A percentile compares a stretch with the other conserved stretches of the same genome.
Conservation (phyloP, 805 yeast genomes). For the Lachancea quebecensis region DNA sequence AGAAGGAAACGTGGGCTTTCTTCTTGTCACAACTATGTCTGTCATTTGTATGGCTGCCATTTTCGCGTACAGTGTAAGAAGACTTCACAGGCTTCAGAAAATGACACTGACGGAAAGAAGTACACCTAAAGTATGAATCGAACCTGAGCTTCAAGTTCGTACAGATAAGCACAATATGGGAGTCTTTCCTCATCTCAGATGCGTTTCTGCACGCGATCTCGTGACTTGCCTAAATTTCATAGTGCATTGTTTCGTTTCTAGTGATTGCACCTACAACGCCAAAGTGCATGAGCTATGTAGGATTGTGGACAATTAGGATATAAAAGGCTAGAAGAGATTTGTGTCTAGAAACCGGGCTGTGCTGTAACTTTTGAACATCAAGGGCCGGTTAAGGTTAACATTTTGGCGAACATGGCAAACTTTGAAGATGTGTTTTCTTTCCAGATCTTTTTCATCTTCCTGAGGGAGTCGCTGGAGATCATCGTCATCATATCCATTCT, state of each 20-base stretch:
- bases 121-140: background rate
- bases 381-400: background rate
- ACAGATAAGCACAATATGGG: too few species aligned
- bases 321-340: too few species aligned
- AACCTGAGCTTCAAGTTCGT: background rate
- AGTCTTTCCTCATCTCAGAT: too few species aligned
- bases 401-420: constrained; percentile 12
- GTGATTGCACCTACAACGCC: constrained; percentile 3
- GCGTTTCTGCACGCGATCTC: background rate
- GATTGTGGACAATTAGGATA: background rate
- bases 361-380: too few species aligned
- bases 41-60: constrained; percentile 42
- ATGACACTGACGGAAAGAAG: constrained; percentile 58
- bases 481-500: constrained; percentile 71
- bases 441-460: constrained; percentile 65
- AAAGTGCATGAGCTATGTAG: background rate
- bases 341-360: too few species aligned
- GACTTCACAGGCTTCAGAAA: constrained; percentile 59
- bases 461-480: constrained; percentile 69
- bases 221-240: too few species aligned
- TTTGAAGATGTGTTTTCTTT: constrained; percentile 54
- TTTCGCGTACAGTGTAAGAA: constrained; percentile 47
- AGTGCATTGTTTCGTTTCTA: background rate
- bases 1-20: constrained; percentile 67
- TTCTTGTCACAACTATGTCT: constrained; percentile 36